Conservation (phyloP, 2,329 filamentous ascomycete species). For the Cladobotryum mycophilum region DNA sequence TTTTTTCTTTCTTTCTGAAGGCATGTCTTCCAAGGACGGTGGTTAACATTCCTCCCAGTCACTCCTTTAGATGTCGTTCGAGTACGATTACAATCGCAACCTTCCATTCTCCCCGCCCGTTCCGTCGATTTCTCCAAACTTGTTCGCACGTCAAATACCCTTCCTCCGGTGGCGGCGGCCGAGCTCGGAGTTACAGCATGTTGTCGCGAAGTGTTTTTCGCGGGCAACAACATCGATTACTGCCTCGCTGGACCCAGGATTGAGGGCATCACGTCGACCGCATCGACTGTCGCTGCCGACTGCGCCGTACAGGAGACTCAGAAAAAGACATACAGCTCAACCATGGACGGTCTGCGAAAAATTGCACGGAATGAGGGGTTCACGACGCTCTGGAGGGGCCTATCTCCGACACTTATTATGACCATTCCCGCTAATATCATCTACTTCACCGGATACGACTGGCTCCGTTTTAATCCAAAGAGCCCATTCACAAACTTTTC, state of each 20-base stretch:
- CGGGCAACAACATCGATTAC: conserved; percentile 74
- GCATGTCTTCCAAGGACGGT: neutral
- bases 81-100: conserved; percentile 86
- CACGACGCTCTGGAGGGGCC: conserved; percentile 80
- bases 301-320: conserved; percentile 88
- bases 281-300: conserved; percentile 48
- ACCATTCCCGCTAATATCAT: conserved; percentile 93
- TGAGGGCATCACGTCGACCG: conserved; percentile 36
- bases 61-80: conserved; percentile 96
- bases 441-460: conserved; percentile 97
- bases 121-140: conserved; percentile 50
- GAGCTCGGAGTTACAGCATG: conserved; percentile 90
- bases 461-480: conserved; percentile 66
- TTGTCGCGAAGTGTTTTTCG: conserved; percentile 95
- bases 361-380: conserved; percentile 91
- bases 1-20: too few relatives aligned
- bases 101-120: conserved; percentile 34
- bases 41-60: conserved; percentile 44
- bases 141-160: conserved; percentile 48
- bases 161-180: conserved; percentile 64
- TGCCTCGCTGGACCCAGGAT: conserved; percentile 66
- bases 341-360: conserved; percentile 85
- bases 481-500: conserved; percentile 64
- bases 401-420: conserved; percentile 94
- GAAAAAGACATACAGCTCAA: conserved; percentile 78